Conservation (phyloP, 2,329 filamentous ascomycete species). For the Penicillium sp. region DNA sequence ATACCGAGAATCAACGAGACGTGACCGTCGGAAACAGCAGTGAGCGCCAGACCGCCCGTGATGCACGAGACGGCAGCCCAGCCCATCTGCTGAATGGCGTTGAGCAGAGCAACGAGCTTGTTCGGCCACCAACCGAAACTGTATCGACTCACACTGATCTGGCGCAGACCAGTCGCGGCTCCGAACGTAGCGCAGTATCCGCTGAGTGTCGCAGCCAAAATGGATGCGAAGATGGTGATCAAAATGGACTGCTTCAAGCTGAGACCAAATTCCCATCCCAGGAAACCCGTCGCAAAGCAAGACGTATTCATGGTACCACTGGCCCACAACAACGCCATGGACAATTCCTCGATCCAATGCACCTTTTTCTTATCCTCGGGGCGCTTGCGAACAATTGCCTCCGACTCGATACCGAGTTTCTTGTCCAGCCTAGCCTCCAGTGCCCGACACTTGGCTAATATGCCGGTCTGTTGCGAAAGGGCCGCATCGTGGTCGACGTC, state of each 20-base stretch:
- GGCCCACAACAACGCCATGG: conserved; percentile 59
- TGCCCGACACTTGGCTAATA: conserved; percentile 35
- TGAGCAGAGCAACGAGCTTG: conserved; percentile 53
- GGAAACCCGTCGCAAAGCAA: conserved; percentile 57
- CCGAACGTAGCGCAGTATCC: conserved; percentile 58
- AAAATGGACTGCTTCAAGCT: conserved; percentile 50
- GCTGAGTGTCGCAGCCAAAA: conserved; percentile 46
- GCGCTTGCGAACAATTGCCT: conserved; percentile 52
- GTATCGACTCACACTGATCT: conserved; percentile 56
- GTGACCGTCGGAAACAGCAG: conserved; percentile 39
- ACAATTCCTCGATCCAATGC: conserved; percentile 43
- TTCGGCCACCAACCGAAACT: conserved; percentile 57
- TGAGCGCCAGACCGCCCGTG: conserved; percentile 38
- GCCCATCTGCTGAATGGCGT: conserved; percentile 40
- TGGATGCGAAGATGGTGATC: conserved; percentile 52
- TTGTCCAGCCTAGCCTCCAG: conserved; percentile 52
- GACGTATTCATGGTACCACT: conserved; percentile 56
- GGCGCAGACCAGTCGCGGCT: conserved; percentile 55
- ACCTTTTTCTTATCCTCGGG: conserved; percentile 37
- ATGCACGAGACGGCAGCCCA: conserved; percentile 39
- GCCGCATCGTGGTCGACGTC: conserved; percentile 11
- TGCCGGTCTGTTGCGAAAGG: conserved; percentile 4
- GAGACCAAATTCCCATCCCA: conserved; percentile 56
- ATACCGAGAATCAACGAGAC: conserved; percentile 35
- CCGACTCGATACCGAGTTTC: conserved; percentile 55